These are phyloP conservation scores for Monilinia aucupariae DNA, from an alignment of 2,329 filamentous ascomycete species.

Conservation along the genomic window DNA sequence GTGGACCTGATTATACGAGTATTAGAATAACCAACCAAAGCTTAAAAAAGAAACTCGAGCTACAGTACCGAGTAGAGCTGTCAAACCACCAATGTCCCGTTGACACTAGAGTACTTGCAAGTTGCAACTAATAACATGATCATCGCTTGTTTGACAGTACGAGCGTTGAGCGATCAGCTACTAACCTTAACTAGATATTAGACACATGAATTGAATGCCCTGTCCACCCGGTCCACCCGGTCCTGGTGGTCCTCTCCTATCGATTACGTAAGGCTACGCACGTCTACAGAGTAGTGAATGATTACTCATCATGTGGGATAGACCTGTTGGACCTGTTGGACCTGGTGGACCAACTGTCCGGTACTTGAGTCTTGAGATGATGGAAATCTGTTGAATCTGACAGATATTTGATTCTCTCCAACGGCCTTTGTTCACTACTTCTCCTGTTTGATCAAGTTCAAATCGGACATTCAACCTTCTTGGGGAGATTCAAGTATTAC, in stretches of 20 bases:
- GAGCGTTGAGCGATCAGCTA: neutral
- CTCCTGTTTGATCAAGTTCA: neutral
- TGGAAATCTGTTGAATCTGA: neutral
- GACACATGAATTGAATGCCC: neutral
- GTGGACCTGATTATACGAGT: neutral
- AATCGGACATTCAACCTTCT: neutral
- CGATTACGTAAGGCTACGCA: neutral
- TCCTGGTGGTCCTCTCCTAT: neutral
- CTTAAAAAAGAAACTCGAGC: neutral
- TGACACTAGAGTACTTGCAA: too few relatives aligned
- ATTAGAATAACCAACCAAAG: neutral
- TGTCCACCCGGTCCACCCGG: too few relatives aligned
- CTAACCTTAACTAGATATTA: neutral
- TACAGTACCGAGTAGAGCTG: neutral
- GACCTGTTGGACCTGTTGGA: too few relatives aligned
- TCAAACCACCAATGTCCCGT: neutral
- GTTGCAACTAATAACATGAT: too few relatives aligned
- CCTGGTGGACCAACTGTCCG: too few relatives aligned
- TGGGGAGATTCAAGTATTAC: constrained; percentile 1
- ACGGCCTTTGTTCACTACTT: neutral
- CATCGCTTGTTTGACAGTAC: neutral
- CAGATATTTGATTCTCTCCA: neutral
- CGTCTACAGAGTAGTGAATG: neutral
- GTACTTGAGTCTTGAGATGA: constrained; percentile 3
- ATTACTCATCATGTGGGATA: neutral